These are phyloP conservation scores for Oryza longistaminata DNA, from an alignment of 176 grass and related monocot genomes.

Conservation along the genomic window DNA sequence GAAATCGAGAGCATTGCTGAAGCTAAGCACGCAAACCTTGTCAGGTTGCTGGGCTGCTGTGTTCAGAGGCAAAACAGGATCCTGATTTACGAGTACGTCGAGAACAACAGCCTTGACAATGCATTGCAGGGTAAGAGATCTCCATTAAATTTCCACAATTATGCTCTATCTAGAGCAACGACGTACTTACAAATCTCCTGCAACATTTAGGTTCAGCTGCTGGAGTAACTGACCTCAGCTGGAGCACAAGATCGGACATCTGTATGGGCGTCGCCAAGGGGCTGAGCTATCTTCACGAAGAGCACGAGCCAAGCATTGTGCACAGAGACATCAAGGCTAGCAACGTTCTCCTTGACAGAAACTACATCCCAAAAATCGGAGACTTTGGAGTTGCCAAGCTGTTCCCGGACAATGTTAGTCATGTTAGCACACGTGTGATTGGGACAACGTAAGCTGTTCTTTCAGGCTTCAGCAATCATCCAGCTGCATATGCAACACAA, in stretches of 20 bases:
- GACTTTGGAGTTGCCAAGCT: constrained; percentile 63
- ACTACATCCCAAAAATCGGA: constrained; percentile 48
- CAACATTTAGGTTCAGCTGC: neutral
- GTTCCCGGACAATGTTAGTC: constrained; percentile 47
- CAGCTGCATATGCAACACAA: neutral
- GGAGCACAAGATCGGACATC: constrained; percentile 42
- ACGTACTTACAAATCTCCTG: neutral
- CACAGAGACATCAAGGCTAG: constrained; percentile 60
- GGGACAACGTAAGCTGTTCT: constrained; percentile 46
- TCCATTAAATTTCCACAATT: neutral
- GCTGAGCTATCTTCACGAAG: constrained; percentile 59
- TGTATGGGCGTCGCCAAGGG: constrained; percentile 52
- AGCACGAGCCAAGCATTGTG: constrained; percentile 47
- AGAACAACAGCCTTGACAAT: constrained; percentile 62
- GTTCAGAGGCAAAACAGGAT: constrained; percentile 50
- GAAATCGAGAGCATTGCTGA: constrained; percentile 56
- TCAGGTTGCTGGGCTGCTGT: constrained; percentile 53
- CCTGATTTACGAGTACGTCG: constrained; percentile 50
- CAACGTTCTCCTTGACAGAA: constrained; percentile 50
- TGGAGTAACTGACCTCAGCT: constrained; percentile 16
- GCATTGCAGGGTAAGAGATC: constrained; percentile 36
- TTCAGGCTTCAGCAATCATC: neutral
- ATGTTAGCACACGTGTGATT: constrained; percentile 54
- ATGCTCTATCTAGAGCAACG: neutral
- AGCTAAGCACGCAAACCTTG: constrained; percentile 50